A percentile compares a stretch with the other conserved stretches of the same genome.
phyloP scores from a whole-genome alignment of 2,329 filamentous ascomycete species.

The Botrytis cinerea region DNA sequence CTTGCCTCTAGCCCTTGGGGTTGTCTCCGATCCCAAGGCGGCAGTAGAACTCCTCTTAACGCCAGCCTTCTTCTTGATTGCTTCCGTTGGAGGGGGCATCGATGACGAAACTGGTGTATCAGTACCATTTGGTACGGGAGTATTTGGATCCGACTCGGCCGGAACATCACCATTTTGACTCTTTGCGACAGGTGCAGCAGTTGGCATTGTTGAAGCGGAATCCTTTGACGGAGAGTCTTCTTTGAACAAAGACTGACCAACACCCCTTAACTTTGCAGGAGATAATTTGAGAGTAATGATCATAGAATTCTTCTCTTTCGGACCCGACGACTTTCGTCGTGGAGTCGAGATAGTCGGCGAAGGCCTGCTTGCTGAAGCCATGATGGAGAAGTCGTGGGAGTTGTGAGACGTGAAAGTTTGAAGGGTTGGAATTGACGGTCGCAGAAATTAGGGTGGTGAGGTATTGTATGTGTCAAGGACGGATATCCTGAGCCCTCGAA shows the following conservation, averaged over 20 bases:
- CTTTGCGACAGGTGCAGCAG: conserved; percentile 44
- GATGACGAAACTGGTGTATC: conserved; percentile 49
- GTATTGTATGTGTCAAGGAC: conserved; percentile 13
- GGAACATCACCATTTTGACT: conserved; percentile 55
- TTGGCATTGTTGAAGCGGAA: conserved; percentile 45
- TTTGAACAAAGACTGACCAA: conserved; percentile 46
- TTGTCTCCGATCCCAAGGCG: conserved; percentile 58
- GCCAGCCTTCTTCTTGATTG: conserved; percentile 68
- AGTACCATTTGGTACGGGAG: conserved; percentile 57
- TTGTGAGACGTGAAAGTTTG: not conserved
- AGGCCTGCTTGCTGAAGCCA: conserved; percentile 36
- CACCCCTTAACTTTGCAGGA: conserved; percentile 52
- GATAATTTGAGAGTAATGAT: conserved; percentile 57
- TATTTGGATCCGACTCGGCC: conserved; percentile 61
- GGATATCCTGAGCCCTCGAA: not conserved
- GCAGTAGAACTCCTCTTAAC: conserved; percentile 68
- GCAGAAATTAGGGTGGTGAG: conserved; percentile 14
- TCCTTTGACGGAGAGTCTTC: conserved; percentile 44
- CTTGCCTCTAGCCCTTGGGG: conserved; percentile 75
- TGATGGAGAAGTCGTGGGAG: conserved; percentile 26
- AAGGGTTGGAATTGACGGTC: conserved; percentile 16
- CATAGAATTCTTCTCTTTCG: conserved; percentile 37
- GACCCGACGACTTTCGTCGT: conserved; percentile 36
- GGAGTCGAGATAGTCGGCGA: conserved; percentile 25
- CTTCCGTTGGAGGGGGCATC: conserved; percentile 63